phyloP scores from a whole-genome alignment of 1,284 basidiomycete species.

The Porogramme epimiltina region DNA sequence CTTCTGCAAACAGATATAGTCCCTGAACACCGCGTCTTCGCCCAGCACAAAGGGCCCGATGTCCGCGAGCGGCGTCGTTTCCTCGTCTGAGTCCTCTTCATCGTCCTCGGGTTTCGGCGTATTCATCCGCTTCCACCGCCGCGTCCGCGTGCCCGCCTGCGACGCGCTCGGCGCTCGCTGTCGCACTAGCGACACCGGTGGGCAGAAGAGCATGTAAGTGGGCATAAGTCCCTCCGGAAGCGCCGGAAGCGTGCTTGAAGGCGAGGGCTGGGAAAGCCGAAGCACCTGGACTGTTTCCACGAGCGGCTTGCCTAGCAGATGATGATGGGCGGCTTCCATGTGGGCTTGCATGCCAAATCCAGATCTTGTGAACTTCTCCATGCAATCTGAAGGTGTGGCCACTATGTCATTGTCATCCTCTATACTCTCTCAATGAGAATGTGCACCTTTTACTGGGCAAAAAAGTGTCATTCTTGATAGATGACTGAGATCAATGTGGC shows the following conservation, averaged over 20 bases:
- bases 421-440: neutral
- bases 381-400: conserved; percentile 12
- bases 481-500: conserved; percentile 26
- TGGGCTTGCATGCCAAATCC: conserved; percentile 14
- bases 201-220: conserved; percentile 5
- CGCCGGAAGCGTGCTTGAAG: neutral
- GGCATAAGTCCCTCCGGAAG: conserved; percentile 3
- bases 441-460: conserved; percentile 25
- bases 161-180: conserved; percentile 4
- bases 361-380: conserved; percentile 11
- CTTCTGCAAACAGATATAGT: conserved; percentile 12
- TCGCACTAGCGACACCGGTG: conserved; percentile 1
- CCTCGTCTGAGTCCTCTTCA: conserved; percentile 9
- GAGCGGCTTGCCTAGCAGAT: neutral
- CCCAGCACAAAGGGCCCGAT: conserved; percentile 4
- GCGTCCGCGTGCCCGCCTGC: conserved; percentile 4
- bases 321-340: conserved; percentile 8
- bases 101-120: neutral
- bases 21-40: neutral
- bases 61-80: conserved; percentile 11
- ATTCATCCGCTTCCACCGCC: conserved; percentile 19
- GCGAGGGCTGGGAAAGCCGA: conserved; percentile 2
- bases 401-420: neutral
- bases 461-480: conserved; percentile 19
- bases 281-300: neutral